Conservation (phyloP, 805 yeast species). For the Schwanniomyces polymorphus region DNA sequence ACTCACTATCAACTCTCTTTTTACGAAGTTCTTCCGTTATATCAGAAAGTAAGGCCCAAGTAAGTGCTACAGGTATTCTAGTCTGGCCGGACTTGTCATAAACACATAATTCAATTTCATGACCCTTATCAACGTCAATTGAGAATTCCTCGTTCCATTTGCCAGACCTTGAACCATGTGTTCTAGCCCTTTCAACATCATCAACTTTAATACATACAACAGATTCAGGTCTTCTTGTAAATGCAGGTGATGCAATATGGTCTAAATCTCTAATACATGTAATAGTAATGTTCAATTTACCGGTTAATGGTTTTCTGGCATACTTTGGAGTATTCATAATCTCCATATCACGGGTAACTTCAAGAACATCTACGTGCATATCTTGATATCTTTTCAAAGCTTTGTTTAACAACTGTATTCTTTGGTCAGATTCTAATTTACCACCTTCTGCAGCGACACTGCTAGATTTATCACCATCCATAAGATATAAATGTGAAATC, state of each 20-base stretch:
- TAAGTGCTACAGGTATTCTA: constrained; percentile 83
- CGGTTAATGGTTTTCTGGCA: constrained; percentile 82
- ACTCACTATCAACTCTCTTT: constrained; percentile 74
- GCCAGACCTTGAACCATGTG: constrained; percentile 73
- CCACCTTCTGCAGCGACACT: constrained; percentile 90
- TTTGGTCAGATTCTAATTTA: constrained; percentile 76
- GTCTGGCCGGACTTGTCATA: constrained; percentile 74
- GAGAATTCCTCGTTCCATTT: constrained; percentile 83
- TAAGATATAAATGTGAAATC: constrained; percentile 77
- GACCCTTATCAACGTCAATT: constrained; percentile 83
- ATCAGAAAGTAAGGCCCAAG: constrained; percentile 90
- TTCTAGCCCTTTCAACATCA: constrained; percentile 78
- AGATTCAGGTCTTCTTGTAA: constrained; percentile 78
- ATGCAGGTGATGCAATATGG: constrained; percentile 83
- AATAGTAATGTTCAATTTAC: constrained; percentile 71
- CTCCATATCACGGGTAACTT: constrained; percentile 64
- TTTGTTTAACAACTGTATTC: constrained; percentile 79
- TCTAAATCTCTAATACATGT: constrained; percentile 85
- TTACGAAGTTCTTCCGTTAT: constrained; percentile 93
- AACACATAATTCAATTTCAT: constrained; percentile 86
- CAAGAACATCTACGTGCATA: constrained; percentile 74
- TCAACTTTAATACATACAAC: constrained; percentile 79
- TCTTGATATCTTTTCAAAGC: constrained; percentile 86
- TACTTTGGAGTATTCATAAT: constrained; percentile 67
- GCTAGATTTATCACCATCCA: constrained; percentile 87